Conservation (phyloP, 352 stramenopile genomes). For the Plasmopara muralis region DNA sequence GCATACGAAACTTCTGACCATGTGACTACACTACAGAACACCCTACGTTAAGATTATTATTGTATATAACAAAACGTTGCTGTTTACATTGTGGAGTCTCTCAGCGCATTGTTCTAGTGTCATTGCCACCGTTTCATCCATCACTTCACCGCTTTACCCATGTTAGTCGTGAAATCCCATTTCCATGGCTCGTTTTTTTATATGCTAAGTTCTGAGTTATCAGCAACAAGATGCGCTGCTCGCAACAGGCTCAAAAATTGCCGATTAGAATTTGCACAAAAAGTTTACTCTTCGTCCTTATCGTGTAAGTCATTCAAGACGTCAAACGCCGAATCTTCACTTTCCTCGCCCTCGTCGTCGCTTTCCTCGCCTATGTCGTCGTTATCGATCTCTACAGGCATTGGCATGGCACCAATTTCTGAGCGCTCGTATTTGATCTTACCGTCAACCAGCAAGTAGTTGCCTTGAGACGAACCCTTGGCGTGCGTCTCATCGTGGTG, state of each 20-base stretch:
- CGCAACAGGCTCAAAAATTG: background rate
- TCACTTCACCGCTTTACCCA: no score
- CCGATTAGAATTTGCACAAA: background rate
- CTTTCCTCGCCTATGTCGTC: slow-evolving; percentile 7
- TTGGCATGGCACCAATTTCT: slow-evolving; percentile 59
- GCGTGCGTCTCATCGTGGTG: slow-evolving; percentile 42
- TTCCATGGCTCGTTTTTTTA: no score
- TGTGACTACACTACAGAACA: slow-evolving; percentile 15
- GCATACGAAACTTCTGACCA: slow-evolving; percentile 30
- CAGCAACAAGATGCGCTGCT: background rate
- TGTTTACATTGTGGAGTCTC: slow-evolving; percentile 4
- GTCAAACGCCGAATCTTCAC: slow-evolving; percentile 1
- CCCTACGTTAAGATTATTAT: background rate
- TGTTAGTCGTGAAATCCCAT: no score
- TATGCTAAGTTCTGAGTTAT: background rate
- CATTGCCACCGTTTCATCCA: no score
- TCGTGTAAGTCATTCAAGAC: slow-evolving; percentile 23
- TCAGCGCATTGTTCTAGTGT: no score
- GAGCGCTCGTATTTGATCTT: slow-evolving; percentile 57
- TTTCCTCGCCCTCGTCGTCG: slow-evolving; percentile 13
- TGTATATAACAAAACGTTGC: slow-evolving; percentile 21
- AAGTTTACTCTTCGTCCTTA: slow-evolving; percentile 20
- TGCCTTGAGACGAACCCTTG: slow-evolving; percentile 28
- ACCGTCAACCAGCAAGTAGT: slow-evolving; percentile 35
- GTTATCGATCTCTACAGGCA: slow-evolving; percentile 42